Evolutionary conservation across 2,329 filamentous ascomycete species (phyloP).

Genomic region (Beauveria sp.): DNA sequence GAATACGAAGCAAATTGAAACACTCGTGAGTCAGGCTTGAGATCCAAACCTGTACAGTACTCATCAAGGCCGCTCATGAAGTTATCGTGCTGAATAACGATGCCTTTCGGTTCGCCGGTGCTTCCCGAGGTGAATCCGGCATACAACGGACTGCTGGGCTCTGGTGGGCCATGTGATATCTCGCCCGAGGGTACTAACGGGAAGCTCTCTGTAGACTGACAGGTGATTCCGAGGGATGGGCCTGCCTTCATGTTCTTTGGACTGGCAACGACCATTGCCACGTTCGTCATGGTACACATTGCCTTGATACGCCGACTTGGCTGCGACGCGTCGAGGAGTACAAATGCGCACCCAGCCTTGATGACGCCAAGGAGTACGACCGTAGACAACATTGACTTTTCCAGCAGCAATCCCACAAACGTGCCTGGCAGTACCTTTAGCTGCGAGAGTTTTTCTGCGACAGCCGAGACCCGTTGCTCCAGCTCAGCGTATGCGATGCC

Average conservation of each 20-base stretch:
- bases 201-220: not conserved
- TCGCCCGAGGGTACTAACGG: not conserved
- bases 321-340: slow-evolving; percentile 19
- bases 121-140: slow-evolving; percentile 4
- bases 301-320: slow-evolving; percentile 14
- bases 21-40: not conserved
- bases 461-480: slow-evolving; percentile 14
- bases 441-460: slow-evolving; percentile 13
- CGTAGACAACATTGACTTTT: slow-evolving; percentile 21
- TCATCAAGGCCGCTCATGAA: slow-evolving; percentile 1
- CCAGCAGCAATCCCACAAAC: slow-evolving; percentile 20
- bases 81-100: not conserved
- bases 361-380: slow-evolving; percentile 20
- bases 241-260: not conserved
- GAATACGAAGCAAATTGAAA: not conserved
- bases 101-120: slow-evolving; percentile 4
- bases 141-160: not conserved
- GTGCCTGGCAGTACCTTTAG: not conserved
- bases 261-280: not conserved
- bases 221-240: not conserved
- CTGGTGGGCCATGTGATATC: not conserved
- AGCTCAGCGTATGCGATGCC: slow-evolving; percentile 18
- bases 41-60: not conserved
- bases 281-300: slow-evolving; percentile 3
- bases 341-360: slow-evolving; percentile 22